These are phyloP conservation scores for Cadophora luteo-olivacea DNA, from an alignment of 2,329 filamentous ascomycete genomes.

Conservation along the genomic window DNA sequence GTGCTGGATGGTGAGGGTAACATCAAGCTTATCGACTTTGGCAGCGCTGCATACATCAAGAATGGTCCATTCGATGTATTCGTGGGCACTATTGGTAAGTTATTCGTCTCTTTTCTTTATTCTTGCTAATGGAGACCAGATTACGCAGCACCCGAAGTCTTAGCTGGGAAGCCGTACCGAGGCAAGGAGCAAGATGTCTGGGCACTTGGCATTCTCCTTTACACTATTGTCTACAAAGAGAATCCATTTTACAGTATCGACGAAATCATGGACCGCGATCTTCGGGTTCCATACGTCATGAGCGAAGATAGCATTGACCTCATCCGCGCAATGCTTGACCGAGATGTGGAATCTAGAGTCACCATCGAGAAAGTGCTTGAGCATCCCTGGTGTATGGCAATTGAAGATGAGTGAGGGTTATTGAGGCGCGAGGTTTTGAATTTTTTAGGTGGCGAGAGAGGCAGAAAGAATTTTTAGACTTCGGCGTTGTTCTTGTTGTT, in stretches of 20 bases:
- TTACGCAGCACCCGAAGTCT: slow-evolving; percentile 97
- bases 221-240: slow-evolving; percentile 99
- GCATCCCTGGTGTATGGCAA: slow-evolving; percentile 73
- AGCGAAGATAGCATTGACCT: slow-evolving; percentile 93
- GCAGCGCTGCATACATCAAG: slow-evolving; percentile 97
- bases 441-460: slow-evolving; percentile 14
- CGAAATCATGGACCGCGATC: slow-evolving; percentile 97
- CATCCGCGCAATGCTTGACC: slow-evolving; percentile 89
- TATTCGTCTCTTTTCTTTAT: not conserved
- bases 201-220: slow-evolving; percentile 94
- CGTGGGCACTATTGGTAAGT: slow-evolving; percentile 93
- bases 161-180: slow-evolving; percentile 88
- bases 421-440: slow-evolving; percentile 26
- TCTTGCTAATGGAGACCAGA: slow-evolving; percentile 59
- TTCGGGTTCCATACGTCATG: slow-evolving; percentile 87
- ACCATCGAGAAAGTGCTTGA: slow-evolving; percentile 88
- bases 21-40: slow-evolving; percentile 98
- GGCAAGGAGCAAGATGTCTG: slow-evolving; percentile 98
- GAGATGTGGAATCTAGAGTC: slow-evolving; percentile 81
- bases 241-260: slow-evolving; percentile 99
- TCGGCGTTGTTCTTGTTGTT: slow-evolving; percentile 4
- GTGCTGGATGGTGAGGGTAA: slow-evolving; percentile 93
- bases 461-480: slow-evolving; percentile 18
- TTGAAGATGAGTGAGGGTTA: slow-evolving; percentile 38
- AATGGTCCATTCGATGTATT: slow-evolving; percentile 98